phyloP scores from a whole-genome alignment of 2,329 filamentous ascomycete genomes.

The Penicillium polonicum region DNA sequence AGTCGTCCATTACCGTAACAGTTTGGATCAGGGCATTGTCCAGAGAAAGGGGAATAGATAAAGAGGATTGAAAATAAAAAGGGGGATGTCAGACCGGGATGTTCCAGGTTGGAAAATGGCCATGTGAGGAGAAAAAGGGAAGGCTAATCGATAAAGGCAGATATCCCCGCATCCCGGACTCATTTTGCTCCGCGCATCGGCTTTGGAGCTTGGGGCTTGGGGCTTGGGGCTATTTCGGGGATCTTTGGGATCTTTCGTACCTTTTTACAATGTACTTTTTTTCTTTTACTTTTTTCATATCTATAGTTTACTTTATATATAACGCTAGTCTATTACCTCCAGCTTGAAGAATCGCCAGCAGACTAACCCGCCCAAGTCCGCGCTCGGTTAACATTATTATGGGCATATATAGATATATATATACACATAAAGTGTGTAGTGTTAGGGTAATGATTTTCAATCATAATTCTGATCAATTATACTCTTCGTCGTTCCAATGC shows the following conservation, averaged over 20 bases:
- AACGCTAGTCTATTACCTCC: neutral
- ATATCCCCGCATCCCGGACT: slow-evolving; percentile 5
- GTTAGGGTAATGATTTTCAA: neutral
- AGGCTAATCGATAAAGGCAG: slow-evolving; percentile 7
- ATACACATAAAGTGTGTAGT: too few species aligned
- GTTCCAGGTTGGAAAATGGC: neutral
- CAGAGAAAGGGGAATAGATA: slow-evolving; percentile 1
- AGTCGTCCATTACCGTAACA: slow-evolving; percentile 35
- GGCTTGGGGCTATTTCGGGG: too few species aligned
- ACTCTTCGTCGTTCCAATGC: neutral
- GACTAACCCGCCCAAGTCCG: neutral
- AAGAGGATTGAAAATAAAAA: neutral
- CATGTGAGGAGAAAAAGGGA: slow-evolving; percentile 6
- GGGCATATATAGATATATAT: too few species aligned
- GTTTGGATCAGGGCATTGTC: slow-evolving; percentile 28
- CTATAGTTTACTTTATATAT: neutral
- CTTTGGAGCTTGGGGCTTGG: too few species aligned
- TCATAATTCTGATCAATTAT: neutral
- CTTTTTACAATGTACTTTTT: neutral
- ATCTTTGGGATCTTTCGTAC: neutral
- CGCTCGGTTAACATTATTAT: too few species aligned
- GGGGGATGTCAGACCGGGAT: neutral
- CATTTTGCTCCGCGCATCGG: slow-evolving; percentile 4
- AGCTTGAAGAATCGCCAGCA: neutral
- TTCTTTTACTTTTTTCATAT: neutral